Evolutionary conservation across 140 eudicot genomes (phyloP), one percentile per base, ranked within the genome.

Genomic region (Erigeron philadelphicus): DNA sequence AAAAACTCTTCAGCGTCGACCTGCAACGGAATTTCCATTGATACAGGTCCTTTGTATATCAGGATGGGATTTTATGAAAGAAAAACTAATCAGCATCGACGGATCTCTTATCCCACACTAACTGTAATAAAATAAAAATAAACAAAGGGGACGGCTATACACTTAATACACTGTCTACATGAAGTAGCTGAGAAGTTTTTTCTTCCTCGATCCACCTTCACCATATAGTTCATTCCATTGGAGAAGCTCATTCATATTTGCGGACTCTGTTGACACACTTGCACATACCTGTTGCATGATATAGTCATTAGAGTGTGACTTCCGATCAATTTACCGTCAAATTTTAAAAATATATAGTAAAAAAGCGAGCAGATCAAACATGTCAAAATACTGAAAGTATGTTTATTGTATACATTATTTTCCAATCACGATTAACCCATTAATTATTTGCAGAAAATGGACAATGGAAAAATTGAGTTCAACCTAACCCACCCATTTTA

Each of bases 181-280:
- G 81, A 92, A 92, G 87, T 92, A 92, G 78, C 98, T 92, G 38
- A 88, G 85, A 21, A 88, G 86, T 52, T 64, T 76, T 68, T 88
- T 86, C 93, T 92, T 92, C 72, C 96, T 77, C 13, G 98, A 92
- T 7, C 98, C 98, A 6, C 98, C 98, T 88, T 88, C 98, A n/a
- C 98, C 98, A 6, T 88, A 92, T 48, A 92, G 71, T 50, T 92
- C 98, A 43, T 92, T 92, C 98, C 98, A 92, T 41, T 92, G 96
- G 25, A 67, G 74, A 59, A 92, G 95, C 83, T 88, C 98, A 38
- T 75, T 86, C 96, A 92, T 92, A 73, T 88, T 92, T 55, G 87
- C 66, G 0, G 98, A 92, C 69, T 92, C 98, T 12, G 96, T 83
- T 74, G 98, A 88, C 72, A 92, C 96, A 48, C 98, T 92, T 11